Evolutionary conservation across 2,329 filamentous ascomycete genomes (phyloP).

Genomic region (Penicillium sp.): DNA sequence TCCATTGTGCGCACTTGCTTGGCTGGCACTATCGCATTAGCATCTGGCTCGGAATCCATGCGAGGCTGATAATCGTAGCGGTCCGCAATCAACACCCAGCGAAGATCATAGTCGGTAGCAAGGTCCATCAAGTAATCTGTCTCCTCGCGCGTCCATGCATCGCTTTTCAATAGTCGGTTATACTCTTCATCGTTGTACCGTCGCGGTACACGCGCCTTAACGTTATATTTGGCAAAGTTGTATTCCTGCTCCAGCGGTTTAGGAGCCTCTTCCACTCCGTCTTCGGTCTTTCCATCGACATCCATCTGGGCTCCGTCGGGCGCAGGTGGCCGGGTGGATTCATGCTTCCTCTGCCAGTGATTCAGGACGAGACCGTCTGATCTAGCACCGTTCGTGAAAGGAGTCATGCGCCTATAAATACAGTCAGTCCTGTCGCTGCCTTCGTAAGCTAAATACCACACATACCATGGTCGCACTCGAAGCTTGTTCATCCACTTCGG

Average conservation of each 20-base stretch:
- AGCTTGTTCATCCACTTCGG: conserved; percentile 48
- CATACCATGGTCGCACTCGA: conserved; percentile 45
- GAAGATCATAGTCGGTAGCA: conserved; percentile 74
- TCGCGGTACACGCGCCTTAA: conserved; percentile 71
- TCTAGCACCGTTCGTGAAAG: conserved; percentile 77
- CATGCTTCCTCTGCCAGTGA: conserved; percentile 75
- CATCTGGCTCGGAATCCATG: conserved; percentile 27
- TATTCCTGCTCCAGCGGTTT: conserved; percentile 47
- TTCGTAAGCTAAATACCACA: conserved; percentile 50
- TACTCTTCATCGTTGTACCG: conserved; percentile 85
- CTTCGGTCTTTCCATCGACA: conserved; percentile 38
- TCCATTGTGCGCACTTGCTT: conserved; percentile 69
- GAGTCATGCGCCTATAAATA: conserved; percentile 64
- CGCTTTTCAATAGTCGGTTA: conserved; percentile 66
- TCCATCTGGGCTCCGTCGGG: conserved; percentile 41
- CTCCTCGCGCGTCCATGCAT: conserved; percentile 87
- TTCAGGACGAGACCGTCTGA: conserved; percentile 67
- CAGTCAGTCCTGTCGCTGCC: conserved; percentile 48
- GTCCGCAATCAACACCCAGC: conserved; percentile 90
- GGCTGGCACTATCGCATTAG: conserved; percentile 36
- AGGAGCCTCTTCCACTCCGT: conserved; percentile 32
- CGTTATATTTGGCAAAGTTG: conserved; percentile 82
- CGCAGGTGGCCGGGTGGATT: conserved; percentile 38
- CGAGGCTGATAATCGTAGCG: conserved; percentile 69
- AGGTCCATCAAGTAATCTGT: conserved; percentile 84